Base-by-base conservation (phyloP, 2,329 filamentous ascomycete genomes). In the Clarireedia homoeocarpa region DNA sequence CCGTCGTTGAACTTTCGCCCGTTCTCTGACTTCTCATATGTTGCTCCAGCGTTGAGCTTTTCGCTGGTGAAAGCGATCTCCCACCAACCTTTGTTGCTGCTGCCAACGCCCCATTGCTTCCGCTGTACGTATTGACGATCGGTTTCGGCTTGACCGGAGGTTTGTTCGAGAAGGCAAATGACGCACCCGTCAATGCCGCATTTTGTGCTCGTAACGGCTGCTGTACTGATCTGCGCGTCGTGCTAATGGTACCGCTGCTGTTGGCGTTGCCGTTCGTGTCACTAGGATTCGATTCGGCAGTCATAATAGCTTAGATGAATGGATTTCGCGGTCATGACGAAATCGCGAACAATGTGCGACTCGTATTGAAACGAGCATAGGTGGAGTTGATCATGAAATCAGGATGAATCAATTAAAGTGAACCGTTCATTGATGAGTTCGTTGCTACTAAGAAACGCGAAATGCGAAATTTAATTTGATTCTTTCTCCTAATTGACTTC, bases 51-150 rank as follows among this genome's bases (percentile, higher is more conserved):
- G 45, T 36, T 40, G 51, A 53, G 23, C 46, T 40, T n/a, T 50
- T 58, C 34, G 55, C 53, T 17, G 26, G 26, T 3, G 60, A 58
- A 6, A 48, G 53, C n/a, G 51, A 51, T 49, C 51, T 53, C 27
- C 53, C 57, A n/a, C 55, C 60, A 55, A 53, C 69, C 69, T 59
- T 68, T 72, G 63, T 73, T 15, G 76, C 75, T 36, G 74, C 75
- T 24, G 74, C 72, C 58, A 76, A 64, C 12, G 74, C 75, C 44
- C 72, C 74, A 70, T 75, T 69, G 2, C 65, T 71, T 47, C 74
- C 70, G 5, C 67, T 71, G 56, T 74, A 73, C 5, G 68, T 73
- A 39, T 65, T 62, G n/a, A 59, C 54, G 34, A 59, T 44, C 2
- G 73, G 70, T 57, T 72, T 73, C 20, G 73, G 70, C 61, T 73